Conservation (phyloP, 169 alveolate genomes). For the Cryptosporidium felis region DNA sequence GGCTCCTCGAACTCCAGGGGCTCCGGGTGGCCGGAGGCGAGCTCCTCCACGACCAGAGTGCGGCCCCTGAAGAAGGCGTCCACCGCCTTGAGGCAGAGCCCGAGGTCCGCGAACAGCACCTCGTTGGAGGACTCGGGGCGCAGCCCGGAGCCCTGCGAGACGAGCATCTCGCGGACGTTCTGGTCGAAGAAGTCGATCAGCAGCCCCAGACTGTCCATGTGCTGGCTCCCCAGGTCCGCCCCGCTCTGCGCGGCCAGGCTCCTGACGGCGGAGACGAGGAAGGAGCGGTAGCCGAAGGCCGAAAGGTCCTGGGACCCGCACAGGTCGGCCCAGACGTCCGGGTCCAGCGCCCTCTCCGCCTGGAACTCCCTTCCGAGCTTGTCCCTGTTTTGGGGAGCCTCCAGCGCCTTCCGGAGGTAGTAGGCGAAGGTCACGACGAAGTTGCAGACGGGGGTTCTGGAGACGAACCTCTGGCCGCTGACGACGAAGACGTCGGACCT, state of each 20-base stretch:
- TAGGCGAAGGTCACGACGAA: neutral
- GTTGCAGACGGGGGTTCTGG: constrained; percentile 30
- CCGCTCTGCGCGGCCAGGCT: neutral
- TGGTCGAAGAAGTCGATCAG: constrained; percentile 16
- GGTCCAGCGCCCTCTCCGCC: neutral
- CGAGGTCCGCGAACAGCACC: neutral
- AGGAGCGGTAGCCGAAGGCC: neutral
- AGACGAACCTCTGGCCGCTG: neutral
- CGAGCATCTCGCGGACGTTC: neutral
- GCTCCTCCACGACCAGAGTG: neutral
- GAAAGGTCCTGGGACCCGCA: constrained; percentile 15
- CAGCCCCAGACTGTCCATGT: neutral
- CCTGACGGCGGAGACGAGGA: neutral
- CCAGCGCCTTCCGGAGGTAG: neutral
- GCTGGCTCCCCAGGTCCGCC: neutral
- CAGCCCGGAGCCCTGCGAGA: neutral
- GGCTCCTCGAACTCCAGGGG: neutral
- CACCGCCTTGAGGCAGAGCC: neutral
- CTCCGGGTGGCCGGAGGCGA: neutral
- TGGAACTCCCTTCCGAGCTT: neutral
- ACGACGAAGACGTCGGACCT: neutral
- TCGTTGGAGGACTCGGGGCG: neutral
- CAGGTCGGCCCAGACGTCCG: neutral
- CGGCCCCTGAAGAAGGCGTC: neutral
- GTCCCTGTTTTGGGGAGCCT: neutral